Evolutionary conservation across 148 eudicot species (phyloP).

Genomic region (Camellia lanceoleosa): DNA sequence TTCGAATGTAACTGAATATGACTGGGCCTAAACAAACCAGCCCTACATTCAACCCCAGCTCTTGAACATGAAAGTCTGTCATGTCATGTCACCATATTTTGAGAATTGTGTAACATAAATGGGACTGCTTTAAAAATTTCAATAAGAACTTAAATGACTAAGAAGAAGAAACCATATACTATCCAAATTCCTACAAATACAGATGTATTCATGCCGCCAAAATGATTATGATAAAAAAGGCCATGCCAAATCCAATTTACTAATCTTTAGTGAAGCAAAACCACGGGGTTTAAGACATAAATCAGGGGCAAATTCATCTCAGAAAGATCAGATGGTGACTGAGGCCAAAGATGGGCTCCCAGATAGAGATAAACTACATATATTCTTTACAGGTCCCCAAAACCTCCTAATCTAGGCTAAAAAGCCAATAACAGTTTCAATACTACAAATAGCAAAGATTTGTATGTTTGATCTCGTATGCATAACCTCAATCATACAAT

Average conservation of each 20-base stretch:
- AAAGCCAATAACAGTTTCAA: neutral
- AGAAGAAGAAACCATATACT: neutral
- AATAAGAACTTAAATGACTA: neutral
- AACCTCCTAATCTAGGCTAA: neutral
- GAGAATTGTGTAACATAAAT: neutral
- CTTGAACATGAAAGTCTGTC: neutral
- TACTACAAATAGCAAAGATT: neutral
- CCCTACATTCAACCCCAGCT: neutral
- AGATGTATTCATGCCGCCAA: neutral
- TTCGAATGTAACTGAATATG: neutral
- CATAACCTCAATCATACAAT: neutral
- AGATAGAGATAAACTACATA: neutral
- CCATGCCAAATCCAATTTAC: neutral
- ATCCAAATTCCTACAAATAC: neutral
- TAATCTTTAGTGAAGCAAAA: neutral
- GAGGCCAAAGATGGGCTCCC: neutral
- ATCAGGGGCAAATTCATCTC: neutral
- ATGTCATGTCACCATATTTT: neutral
- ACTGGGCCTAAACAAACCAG: neutral
- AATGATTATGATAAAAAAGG: neutral
- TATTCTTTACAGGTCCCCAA: neutral
- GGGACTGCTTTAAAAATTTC: neutral
- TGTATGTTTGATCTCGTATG: neutral
- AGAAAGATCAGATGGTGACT: neutral
- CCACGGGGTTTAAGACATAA: neutral